A percentile compares a stretch with the other conserved stretches of the same genome.
Conservation (phyloP, 2,329 filamentous ascomycete species). For the Colletotrichum sublineola region DNA sequence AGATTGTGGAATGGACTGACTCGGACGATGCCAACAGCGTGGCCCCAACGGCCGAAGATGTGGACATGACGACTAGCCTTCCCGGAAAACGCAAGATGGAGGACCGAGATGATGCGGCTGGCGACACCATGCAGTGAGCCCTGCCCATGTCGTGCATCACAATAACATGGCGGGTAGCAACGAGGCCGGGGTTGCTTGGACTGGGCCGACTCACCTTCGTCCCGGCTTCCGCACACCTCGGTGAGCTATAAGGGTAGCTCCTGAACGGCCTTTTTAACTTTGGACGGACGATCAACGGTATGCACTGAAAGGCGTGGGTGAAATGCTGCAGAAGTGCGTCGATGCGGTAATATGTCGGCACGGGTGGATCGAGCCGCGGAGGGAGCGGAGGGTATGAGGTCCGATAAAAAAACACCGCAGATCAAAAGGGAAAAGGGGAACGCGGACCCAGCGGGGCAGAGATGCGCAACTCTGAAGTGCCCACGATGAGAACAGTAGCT, state of each 20-base stretch:
- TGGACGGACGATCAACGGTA: neutral
- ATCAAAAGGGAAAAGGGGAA: neutral
- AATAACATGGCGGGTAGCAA: slow-evolving; percentile 26
- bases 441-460: neutral
- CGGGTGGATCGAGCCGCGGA: neutral
- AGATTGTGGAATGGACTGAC: slow-evolving; percentile 80
- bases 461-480: neutral
- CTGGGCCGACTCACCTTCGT: slow-evolving; percentile 40
- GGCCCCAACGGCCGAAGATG: slow-evolving; percentile 50
- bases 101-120: slow-evolving; percentile 52
- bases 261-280: neutral
- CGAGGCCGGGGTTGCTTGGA: neutral
- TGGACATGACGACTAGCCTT: slow-evolving; percentile 53
- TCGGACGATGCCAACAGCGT: slow-evolving; percentile 55
- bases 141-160: slow-evolving; percentile 32
- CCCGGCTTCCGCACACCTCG: slow-evolving; percentile 37
- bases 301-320: neutral
- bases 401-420: neutral
- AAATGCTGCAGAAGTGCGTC: neutral
- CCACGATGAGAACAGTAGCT: slow-evolving; percentile 5
- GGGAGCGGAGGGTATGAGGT: neutral
- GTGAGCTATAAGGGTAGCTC: slow-evolving; percentile 14
- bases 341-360: neutral
- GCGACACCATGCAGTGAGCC: slow-evolving; percentile 35
- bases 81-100: slow-evolving; percentile 67